Conservation (phyloP, 108 stramenopile genomes). For the Nitzschia putrida region DNA sequence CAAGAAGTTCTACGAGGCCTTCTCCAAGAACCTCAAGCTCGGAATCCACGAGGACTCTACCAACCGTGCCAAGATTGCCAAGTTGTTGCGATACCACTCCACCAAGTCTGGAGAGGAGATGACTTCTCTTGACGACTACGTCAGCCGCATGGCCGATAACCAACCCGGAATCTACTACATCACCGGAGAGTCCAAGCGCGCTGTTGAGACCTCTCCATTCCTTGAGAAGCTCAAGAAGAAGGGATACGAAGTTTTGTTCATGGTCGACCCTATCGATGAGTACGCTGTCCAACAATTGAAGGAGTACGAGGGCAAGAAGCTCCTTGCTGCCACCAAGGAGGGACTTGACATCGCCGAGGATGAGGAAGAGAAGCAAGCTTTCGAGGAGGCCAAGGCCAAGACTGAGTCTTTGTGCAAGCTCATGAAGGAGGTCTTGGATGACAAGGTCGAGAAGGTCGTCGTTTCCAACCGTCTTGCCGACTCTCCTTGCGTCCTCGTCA, state of each 20-base stretch:
- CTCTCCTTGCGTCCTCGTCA: slow-evolving; percentile 98
- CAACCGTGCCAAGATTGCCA: slow-evolving; percentile 99
- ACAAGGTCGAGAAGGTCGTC: slow-evolving; percentile 99
- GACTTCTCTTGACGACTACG: slow-evolving; percentile 98
- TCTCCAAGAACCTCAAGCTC: slow-evolving; percentile 99
- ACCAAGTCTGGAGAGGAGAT: slow-evolving; percentile 99
- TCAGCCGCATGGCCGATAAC: slow-evolving; percentile 96
- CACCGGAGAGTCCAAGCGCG: slow-evolving; percentile 98
- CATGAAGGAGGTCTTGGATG: slow-evolving; percentile 99
- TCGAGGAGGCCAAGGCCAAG: slow-evolving; percentile 98
- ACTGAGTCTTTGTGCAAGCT: slow-evolving; percentile 98
- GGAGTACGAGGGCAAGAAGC: slow-evolving; percentile 99
- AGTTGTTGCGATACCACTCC: slow-evolving; percentile 98
- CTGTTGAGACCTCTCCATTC: slow-evolving; percentile 99
- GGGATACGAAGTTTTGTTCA: slow-evolving; percentile 99
- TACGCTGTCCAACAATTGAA: slow-evolving; percentile 99
- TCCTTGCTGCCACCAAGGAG: slow-evolving; percentile 99
- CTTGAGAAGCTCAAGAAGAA: slow-evolving; percentile 99
- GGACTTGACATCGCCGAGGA: slow-evolving; percentile 91
- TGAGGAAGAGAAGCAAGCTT: slow-evolving; percentile 98
- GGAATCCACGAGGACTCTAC: slow-evolving; percentile 99
- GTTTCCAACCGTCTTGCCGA: slow-evolving; percentile 98
- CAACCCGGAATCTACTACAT: slow-evolving; percentile 99
- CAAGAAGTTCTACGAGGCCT: slow-evolving; percentile 99
- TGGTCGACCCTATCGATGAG: slow-evolving; percentile 99